A percentile compares a stretch with the other conserved stretches of the same genome.
These are phyloP conservation scores for Spathaspora sp. DNA, from an alignment of 1,139 yeast genomes.

Conservation along the genomic window DNA sequence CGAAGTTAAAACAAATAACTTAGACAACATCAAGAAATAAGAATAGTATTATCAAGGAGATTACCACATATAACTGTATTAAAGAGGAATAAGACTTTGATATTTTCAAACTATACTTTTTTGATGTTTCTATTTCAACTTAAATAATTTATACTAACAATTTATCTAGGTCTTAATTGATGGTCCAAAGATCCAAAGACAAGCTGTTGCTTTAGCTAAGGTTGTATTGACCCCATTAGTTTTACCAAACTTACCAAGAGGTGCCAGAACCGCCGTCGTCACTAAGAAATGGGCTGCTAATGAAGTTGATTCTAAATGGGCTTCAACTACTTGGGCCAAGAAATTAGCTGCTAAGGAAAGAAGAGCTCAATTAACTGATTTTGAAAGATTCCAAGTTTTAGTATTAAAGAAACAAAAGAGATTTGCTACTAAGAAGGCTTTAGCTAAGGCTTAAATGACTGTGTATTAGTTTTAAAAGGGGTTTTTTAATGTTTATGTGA, in stretches of 20 bases:
- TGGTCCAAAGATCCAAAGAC: conserved; percentile 96
- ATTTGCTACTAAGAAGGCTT: conserved; percentile 82
- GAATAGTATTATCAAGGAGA: too few species aligned
- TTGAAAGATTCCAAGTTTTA: conserved; percentile 99
- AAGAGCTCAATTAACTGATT: conserved; percentile 91
- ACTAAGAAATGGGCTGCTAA: conserved; percentile 93
- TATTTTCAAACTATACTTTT: too few species aligned
- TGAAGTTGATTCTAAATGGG: conserved; percentile 88
- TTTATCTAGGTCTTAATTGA: conserved; percentile 74
- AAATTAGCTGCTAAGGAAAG: conserved; percentile 92
- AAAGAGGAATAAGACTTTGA: too few species aligned
- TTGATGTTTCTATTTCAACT: too few species aligned
- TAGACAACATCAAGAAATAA: too few species aligned
- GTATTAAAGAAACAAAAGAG: conserved; percentile 97
- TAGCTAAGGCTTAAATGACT: conserved; percentile 73
- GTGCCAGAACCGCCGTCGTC: conserved; percentile 83
- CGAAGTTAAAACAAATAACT: background rate
- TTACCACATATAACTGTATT: too few species aligned
- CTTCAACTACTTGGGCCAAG: conserved; percentile 94
- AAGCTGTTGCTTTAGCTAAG: conserved; percentile 82
- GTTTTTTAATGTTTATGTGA: conserved; percentile 14
- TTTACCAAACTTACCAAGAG: conserved; percentile 86
- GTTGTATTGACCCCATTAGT: conserved; percentile 92
- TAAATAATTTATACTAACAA: conserved; percentile 23
- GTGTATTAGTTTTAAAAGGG: conserved; percentile 33